Conservation (phyloP, 1,139 yeast genomes). For the Candida dubliniensis region DNA sequence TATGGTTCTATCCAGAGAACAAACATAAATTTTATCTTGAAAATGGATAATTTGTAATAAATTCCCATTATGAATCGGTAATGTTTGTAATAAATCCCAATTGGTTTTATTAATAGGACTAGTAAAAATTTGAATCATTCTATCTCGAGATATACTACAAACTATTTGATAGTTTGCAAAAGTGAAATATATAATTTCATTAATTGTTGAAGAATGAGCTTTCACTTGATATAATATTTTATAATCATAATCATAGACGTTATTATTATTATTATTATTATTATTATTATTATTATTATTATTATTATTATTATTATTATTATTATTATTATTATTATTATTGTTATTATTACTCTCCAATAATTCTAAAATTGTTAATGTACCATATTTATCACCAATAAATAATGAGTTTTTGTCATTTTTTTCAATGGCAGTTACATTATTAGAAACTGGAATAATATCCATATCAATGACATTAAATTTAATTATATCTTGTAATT, state of each 20-base stretch:
- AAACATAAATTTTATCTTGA: conserved; percentile 42
- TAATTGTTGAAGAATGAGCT: conserved; percentile 53
- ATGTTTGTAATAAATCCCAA: conserved; percentile 59
- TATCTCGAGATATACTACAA: conserved; percentile 55
- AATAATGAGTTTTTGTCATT: conserved; percentile 22
- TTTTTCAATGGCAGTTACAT: conserved; percentile 27
- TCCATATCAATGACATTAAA: conserved; percentile 28
- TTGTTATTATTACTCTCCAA: too few species aligned
- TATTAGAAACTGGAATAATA: conserved; percentile 23
- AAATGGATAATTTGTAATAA: conserved; percentile 36
- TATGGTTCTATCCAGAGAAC: conserved; percentile 60
- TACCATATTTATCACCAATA: conserved; percentile 52
- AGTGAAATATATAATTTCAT: conserved; percentile 39
- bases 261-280: too few species aligned
- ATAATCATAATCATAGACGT: conserved; percentile 11
- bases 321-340: too few species aligned
- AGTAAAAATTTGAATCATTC: conserved; percentile 58
- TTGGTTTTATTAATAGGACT: conserved; percentile 12
- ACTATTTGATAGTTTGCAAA: conserved; percentile 25
- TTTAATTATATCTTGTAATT: conserved; percentile 15
- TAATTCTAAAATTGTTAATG: conserved; percentile 24
- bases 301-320: too few species aligned
- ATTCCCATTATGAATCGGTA: conserved; percentile 59
- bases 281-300: too few species aligned
- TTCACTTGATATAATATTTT: conserved; percentile 24